phyloP scores from a whole-genome alignment of 2,329 filamentous ascomycete genomes.

The Ceratocystis alfenasii region DNA sequence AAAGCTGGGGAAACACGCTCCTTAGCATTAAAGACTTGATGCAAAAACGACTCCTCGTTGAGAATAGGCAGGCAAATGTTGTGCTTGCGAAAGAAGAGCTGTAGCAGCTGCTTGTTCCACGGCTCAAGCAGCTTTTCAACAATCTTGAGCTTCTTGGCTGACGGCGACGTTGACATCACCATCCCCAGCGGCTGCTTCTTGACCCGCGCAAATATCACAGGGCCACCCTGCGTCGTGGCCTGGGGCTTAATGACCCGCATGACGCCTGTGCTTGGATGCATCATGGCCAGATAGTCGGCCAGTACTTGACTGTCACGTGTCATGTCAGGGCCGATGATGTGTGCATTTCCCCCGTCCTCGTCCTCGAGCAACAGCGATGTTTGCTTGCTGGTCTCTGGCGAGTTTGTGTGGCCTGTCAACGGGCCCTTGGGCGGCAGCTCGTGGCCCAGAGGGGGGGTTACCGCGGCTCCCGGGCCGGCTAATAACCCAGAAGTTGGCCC shows the following conservation, averaged over 20 bases:
- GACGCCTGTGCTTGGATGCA: slow-evolving; percentile 26
- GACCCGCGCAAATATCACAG: slow-evolving; percentile 38
- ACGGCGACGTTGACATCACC: slow-evolving; percentile 30
- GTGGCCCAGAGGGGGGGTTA: slow-evolving; percentile 17
- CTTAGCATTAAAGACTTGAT: slow-evolving; percentile 35
- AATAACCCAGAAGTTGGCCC: neutral
- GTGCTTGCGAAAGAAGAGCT: slow-evolving; percentile 43
- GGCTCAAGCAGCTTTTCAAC: slow-evolving; percentile 49
- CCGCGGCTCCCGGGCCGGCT: slow-evolving; percentile 6
- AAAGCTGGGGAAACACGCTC: slow-evolving; percentile 44
- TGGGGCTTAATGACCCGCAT: slow-evolving; percentile 29
- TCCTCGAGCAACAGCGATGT: slow-evolving; percentile 28
- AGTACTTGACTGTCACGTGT: slow-evolving; percentile 50
- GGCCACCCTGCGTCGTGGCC: slow-evolving; percentile 28
- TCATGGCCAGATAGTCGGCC: slow-evolving; percentile 42
- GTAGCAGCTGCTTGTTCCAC: slow-evolving; percentile 39
- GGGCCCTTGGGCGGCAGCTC: slow-evolving; percentile 15
- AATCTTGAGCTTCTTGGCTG: slow-evolving; percentile 40
- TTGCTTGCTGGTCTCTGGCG: slow-evolving; percentile 17
- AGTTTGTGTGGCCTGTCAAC: slow-evolving; percentile 11
- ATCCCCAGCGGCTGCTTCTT: slow-evolving; percentile 37
- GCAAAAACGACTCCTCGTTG: slow-evolving; percentile 42
- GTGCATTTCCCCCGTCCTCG: slow-evolving; percentile 34
- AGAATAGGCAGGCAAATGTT: slow-evolving; percentile 51
- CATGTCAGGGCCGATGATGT: slow-evolving; percentile 48